Conservation (phyloP, 352 stramenopile species). For the Phytophthora agathidicida region DNA sequence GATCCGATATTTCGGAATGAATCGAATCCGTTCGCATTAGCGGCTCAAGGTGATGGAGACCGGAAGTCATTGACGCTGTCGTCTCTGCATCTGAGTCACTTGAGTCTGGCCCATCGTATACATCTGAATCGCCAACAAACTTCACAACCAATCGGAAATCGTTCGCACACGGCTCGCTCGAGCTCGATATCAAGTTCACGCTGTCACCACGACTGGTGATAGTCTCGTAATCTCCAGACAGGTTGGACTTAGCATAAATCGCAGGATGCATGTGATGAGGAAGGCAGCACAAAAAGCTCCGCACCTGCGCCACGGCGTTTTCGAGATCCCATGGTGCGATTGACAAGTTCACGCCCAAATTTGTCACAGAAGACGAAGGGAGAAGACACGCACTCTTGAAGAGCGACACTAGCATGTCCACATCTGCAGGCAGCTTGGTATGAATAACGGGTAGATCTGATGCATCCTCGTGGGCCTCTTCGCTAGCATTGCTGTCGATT, state of each 20-base stretch:
- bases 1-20: constrained; percentile 76
- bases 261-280: constrained; percentile 58
- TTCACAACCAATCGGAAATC: constrained; percentile 41
- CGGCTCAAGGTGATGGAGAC: constrained; percentile 41
- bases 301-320: constrained; percentile 57
- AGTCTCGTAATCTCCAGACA: constrained; percentile 31
- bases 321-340: constrained; percentile 72
- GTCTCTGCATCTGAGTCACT: constrained; percentile 49
- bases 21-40: constrained; percentile 62
- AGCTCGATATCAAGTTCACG: constrained; percentile 4
- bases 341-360: constrained; percentile 39
- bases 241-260: constrained; percentile 48
- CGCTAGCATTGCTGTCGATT: background rate
- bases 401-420: constrained; percentile 48
- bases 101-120: constrained; percentile 25
- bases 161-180: constrained; percentile 7
- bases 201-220: constrained; percentile 14
- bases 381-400: constrained; percentile 54
- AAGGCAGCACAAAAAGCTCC: constrained; percentile 57
- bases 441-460: constrained; percentile 5
- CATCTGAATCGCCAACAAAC: constrained; percentile 16
- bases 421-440: constrained; percentile 27
- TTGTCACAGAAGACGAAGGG: constrained; percentile 68
- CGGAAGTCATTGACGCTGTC: constrained; percentile 41
- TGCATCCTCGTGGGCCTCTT: constrained; percentile 3